Base-by-base conservation (phyloP, 768 basidiomycete genomes). In the Gyrodon lividus region DNA sequence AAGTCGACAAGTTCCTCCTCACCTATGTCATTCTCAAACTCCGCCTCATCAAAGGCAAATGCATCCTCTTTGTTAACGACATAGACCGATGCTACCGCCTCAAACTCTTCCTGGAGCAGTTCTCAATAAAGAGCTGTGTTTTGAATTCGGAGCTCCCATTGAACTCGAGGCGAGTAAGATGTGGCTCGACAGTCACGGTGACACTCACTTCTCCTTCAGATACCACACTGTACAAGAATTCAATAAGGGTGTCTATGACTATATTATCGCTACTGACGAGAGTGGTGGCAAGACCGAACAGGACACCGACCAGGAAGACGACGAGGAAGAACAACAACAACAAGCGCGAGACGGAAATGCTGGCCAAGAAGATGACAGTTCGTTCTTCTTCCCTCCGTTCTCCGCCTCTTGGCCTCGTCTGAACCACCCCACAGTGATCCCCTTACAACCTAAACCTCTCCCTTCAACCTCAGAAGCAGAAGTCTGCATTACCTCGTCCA, bases 171-270 rank as follows among this genome's bases (percentile, higher is more conserved):
- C 85, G 45, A 24, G 63, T 38, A 26, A 12, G 2, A 7, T 16
- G 9, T 28, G 20, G 12, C 5, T 3, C 4, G 13, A n/a, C 17
- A 44, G 2, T 12, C 6, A 6, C n/a, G 19, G 45, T 9, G 19
- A 37, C 0, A 23, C 57, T 62, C 24, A 63, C 42, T 41, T 13
- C 23, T 6, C 4, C 1, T 19, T 33, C 13, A 93, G 92, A 69
- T 97, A 94, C 63, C 97, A 99, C 63, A 87, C 88, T 2, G 97
- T 99, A 1, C 95, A 99, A 61, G 97, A 98, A 69, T 99, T 99
- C 65, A 99, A 99, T 70, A 90, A 92, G 60, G 97, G 97, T 2
- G 92, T 97, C 7, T 98, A 98, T 61, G 94, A 99, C 66, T 98
- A 98, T 67, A 93, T 98, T 56, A 97, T 99, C 48, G 97, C 97